Evolutionary conservation across 2,329 filamentous ascomycete genomes (phyloP).

Genomic region (Ascochyta fabae): DNA sequence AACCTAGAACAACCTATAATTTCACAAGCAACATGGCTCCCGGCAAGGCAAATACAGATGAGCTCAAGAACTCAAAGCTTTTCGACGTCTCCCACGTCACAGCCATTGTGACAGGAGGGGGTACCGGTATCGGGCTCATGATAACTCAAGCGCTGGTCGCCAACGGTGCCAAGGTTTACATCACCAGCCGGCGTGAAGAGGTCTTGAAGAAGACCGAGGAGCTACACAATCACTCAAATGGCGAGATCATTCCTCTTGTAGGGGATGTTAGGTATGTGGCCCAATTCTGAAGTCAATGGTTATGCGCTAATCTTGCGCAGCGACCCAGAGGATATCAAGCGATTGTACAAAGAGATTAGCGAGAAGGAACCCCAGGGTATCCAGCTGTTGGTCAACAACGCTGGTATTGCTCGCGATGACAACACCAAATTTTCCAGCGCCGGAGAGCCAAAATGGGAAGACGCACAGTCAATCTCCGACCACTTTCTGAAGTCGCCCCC

Average conservation of each 20-base stretch:
- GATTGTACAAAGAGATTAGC: constrained; percentile 50
- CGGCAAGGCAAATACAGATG: constrained; percentile 47
- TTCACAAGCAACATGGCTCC: constrained; percentile 41
- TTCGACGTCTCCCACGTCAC: constrained; percentile 57
- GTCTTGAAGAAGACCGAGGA: constrained; percentile 53
- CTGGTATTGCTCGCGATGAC: constrained; percentile 60
- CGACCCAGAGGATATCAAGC: constrained; percentile 57
- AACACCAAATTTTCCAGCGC: constrained; percentile 57
- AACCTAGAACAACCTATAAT: constrained; percentile 25
- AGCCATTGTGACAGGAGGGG: constrained; percentile 55
- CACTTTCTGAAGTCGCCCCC: constrained; percentile 58
- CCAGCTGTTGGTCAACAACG: constrained; percentile 62
- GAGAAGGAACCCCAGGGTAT: constrained; percentile 60
- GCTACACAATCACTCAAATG: constrained; percentile 54
- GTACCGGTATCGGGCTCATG: constrained; percentile 63
- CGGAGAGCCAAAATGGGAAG: constrained; percentile 58
- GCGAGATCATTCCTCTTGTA: constrained; percentile 53
- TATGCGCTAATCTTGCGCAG: constrained; percentile 28
- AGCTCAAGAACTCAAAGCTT: constrained; percentile 51
- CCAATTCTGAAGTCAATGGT: too few relatives aligned
- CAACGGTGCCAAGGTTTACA: constrained; percentile 63
- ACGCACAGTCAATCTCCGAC: constrained; percentile 57
- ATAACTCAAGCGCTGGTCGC: constrained; percentile 68
- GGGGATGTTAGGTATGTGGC: constrained; percentile 37
- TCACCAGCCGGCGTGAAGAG: constrained; percentile 42